Conservation (phyloP, 805 yeast species). For the Cyberlindnera maritima region DNA sequence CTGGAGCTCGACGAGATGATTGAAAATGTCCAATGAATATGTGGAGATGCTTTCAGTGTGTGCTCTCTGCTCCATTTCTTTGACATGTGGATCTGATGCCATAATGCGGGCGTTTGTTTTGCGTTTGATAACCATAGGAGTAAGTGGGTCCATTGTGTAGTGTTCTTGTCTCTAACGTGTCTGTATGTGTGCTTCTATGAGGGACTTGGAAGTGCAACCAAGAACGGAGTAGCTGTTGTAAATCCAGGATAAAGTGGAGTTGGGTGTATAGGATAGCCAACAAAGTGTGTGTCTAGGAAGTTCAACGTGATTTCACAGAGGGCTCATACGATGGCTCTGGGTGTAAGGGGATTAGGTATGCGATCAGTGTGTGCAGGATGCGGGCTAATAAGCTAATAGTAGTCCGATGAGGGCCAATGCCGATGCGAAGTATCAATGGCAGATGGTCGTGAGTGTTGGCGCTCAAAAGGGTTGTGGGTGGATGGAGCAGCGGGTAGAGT, state of each 20-base stretch:
- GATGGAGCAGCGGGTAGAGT: not conserved
- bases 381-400: conserved; percentile 19
- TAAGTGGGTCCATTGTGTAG: conserved; percentile 12
- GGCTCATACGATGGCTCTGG: not conserved
- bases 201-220: not conserved
- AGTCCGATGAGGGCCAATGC: conserved; percentile 2
- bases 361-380: not conserved
- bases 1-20: conserved; percentile 35
- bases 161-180: not conserved
- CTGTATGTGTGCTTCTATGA: not conserved
- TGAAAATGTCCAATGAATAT: conserved; percentile 41
- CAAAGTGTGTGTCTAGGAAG: not conserved
- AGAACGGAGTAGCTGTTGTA: no score
- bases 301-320: not conserved
- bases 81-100: conserved; percentile 40
- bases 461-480: not conserved
- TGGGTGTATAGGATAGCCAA: not conserved
- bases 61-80: conserved; percentile 45
- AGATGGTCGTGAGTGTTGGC: not conserved
- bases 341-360: not conserved
- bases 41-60: conserved; percentile 43
- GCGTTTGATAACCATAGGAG: conserved; percentile 27
- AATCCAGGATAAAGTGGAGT: not conserved
- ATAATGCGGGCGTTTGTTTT: conserved; percentile 23
- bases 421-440: not conserved